A percentile compares a stretch with the other conserved stretches of the same genome.
phyloP scores from a whole-genome alignment of 2,329 filamentous ascomycete genomes.

The Pleoardoris graminearum region DNA sequence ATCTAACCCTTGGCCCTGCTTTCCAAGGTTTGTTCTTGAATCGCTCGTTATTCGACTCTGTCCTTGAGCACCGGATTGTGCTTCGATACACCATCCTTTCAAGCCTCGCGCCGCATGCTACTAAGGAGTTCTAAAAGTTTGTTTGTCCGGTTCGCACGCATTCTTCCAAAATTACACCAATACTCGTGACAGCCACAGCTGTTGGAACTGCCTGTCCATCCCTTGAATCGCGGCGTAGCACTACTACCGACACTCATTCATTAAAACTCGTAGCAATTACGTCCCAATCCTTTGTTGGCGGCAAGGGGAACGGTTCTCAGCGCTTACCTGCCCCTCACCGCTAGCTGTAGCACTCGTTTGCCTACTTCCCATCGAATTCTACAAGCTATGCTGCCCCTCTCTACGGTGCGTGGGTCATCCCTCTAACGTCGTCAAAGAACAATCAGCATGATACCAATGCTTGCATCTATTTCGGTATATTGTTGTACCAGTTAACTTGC shows the following conservation, averaged over 20 bases:
- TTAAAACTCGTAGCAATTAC: not conserved
- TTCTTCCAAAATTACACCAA: constrained; percentile 6
- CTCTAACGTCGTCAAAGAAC: not conserved
- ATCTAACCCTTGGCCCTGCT: not conserved
- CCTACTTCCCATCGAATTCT: not conserved
- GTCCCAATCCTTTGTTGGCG: too few relatives aligned
- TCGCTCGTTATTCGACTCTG: not conserved
- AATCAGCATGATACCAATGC: not conserved
- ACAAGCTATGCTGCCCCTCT: not conserved
- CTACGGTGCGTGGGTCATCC: not conserved
- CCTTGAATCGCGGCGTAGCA: not conserved
- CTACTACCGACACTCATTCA: not conserved
- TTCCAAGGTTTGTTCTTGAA: not conserved
- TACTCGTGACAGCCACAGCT: constrained; percentile 1
- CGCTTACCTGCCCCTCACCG: not conserved
- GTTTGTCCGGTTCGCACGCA: not conserved
- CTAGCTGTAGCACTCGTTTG: not conserved
- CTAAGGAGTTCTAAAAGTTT: not conserved
- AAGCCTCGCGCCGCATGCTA: not conserved
- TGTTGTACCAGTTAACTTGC: not conserved
- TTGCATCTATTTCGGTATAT: not conserved
- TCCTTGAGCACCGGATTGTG: not conserved
- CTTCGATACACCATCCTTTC: not conserved
- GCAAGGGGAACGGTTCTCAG: not conserved
- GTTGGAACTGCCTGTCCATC: not conserved